Evolutionary conservation across 768 basidiomycete species (phyloP), one percentile per base, ranked within the genome.

Genomic region (Leccinum imitatum): DNA sequence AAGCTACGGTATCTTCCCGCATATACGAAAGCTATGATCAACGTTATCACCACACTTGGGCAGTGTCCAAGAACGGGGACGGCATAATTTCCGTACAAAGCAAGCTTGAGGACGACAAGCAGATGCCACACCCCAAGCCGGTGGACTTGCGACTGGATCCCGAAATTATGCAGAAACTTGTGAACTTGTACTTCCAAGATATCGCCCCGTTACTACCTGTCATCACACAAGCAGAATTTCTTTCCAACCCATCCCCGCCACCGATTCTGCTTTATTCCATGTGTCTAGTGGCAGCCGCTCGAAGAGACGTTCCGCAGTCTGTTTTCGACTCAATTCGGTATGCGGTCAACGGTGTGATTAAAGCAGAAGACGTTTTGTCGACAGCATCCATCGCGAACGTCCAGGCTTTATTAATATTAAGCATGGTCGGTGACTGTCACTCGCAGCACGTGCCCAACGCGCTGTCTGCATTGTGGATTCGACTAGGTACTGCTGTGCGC

Each of bases 171-270:
- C 87, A 94, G 71, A 81, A 84, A 56, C 85, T 98, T 50, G 80
- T 97, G 68, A 98, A 98, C 73, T 85, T 87, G 21, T 97, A 95
- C 77, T 99, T 97, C 76, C 80, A 82, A 21, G 87, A 95, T n/a
- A 81, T 95, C 50, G 86, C 91, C 2, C 92, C 91, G n/a, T 78
- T 92, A 46, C 83, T 98, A 59, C 96, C 97, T 11, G 80, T 99
- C 65, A 84, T 98, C 59, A 91, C 92, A 17, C 85, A 90, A 69
- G 82, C 84, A 25, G 96, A 99, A 71, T 98, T 99, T 69, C 78
- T 97, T 62, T 82, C 87, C 39, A 84, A 73, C 53, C 81, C 84
- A 21, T 86, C 85, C 14, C 90, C 89, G 0, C 84, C 93, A 3
- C 87, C 90, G 4, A 80, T 99, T 23, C 75, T 98, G 59, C 82